Percentiles rank a stretch among this genome's conserved stretches.
phyloP scores from a whole-genome alignment of 148 eudicot species.

The Polygonum aviculare region DNA sequence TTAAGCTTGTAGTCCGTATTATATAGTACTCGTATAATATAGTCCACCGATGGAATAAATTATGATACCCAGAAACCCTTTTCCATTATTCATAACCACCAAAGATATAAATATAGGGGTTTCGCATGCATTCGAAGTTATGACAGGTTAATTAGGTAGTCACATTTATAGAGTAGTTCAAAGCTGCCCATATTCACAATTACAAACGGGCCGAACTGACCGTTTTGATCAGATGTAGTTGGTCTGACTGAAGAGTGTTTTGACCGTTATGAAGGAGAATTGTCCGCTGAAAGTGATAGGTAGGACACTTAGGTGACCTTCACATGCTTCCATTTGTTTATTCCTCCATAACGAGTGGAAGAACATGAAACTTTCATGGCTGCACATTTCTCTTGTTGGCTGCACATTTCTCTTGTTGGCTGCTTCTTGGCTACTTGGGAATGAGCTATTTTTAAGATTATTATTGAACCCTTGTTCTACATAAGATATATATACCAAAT shows the following conservation, averaged over 20 bases:
- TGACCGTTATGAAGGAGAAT: background rate
- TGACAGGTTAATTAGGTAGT: no score
- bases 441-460: background rate
- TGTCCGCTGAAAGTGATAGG: background rate
- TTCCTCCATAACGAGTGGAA: background rate
- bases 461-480: background rate
- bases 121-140: no score
- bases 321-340: slow-evolving; percentile 4
- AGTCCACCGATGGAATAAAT: background rate
- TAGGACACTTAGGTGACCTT: background rate
- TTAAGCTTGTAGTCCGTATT: background rate
- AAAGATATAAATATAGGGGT: no score
- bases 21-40: background rate
- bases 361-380: background rate
- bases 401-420: background rate
- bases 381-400: background rate
- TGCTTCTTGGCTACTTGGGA: background rate
- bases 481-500: background rate
- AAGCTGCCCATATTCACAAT: no score
- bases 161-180: no score
- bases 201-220: no score
- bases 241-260: background rate
- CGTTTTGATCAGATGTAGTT: no score
- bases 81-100: no score
- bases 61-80: background rate